Evolutionary conservation across 2,329 filamentous ascomycete species (phyloP), one percentile per base, ranked within the genome.

Genomic region (Penicillium sp.): DNA sequence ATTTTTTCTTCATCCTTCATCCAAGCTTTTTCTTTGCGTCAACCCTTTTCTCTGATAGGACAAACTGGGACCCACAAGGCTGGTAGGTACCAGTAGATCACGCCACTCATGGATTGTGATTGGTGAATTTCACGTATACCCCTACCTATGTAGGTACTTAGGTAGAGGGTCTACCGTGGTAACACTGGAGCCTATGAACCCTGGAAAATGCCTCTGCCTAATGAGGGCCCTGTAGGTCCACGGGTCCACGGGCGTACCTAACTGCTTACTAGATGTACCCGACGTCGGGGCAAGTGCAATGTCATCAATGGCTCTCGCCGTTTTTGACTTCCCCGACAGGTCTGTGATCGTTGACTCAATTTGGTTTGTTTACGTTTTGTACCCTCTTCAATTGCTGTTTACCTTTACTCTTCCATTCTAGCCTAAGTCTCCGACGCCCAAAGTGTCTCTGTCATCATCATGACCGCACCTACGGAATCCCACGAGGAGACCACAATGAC

Each of bases 171-270:
- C 11, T 3, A 13, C 31, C 5, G 5, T 25, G 29, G 50, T 46
- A 33, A 33, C 16, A 34, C 21, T 45, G 49, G 29, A n/a, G 23
- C n/a, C 33, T 39, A 19, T 11, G n/a, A 6, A 19, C 36, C n/a
- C 9, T 39, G 36, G 19, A 21, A 50, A 52, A 52, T 36, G 21
- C 16, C 39, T 52, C 50, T 52, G 50, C 50, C 50, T 41, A 41
- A 25, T 33, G 5, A 33, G 11, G 1, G 10, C 29, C 10, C 11
- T 33, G 31, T 33, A 31, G 29, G 4, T 31, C 29, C 10, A 31
- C 29, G 5, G 31, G 11, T 13, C 31, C 5, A 13, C 11, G 31
- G 31, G 31, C 11, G 11, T 33, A 13, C 27, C 27, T 29, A 29
- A 29, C 31, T 33, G 31, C 31, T 13, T 33, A 33, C 31, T 13